Evolutionary conservation across 2,329 filamentous ascomycete species (phyloP), one percentile per base, ranked within the genome.

Genomic region (Teratosphaeria zuluensis): DNA sequence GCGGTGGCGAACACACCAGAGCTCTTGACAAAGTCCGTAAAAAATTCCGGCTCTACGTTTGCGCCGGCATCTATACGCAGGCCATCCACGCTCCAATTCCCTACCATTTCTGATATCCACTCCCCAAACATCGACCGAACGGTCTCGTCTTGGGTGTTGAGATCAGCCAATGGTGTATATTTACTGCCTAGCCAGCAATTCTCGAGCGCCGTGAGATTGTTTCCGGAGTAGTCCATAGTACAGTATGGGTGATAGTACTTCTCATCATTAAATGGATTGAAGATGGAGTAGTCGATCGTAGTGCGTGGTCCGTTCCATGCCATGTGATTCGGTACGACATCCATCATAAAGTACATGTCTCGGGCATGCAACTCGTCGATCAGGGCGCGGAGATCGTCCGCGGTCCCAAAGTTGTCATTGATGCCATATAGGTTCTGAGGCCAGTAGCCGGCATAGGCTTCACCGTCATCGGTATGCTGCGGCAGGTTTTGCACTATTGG

Each of bases 241-340:
- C 86, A 88, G 65, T 79, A 81, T 1, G 77, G 51, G 67, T 88
- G 84, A 71, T 82, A 88, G 65, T 84, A 85, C 30, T 76, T 77
- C 19, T 76, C 60, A 32, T 80, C 72, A 68, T 86, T 79, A 65
- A 86, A 83, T 11, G 81, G 78, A 24, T 76, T 72, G 51, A 80
- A 78, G n/a, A 73, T 66, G 59, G 72, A 75, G 66, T 84, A 85
- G 68, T 84, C 77, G 38, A 85, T 77, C 4, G 74, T 72, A 30
- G 63, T 59, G 0, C 71, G 69, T n/a, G 73, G 70, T 32, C 81
- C 80, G 32, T 73, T 69, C 66, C 78, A 83, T 24, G 72, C 68
- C 67, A 70, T 79, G 65, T 84, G 80, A 67, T 84, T 84, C 4
- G 77, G 76, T 2, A 84, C 81, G 0, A 85, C 73, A 61, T 85